phyloP scores from a whole-genome alignment of 2,329 filamentous ascomycete species.

The Podosphaera leucotricha region DNA sequence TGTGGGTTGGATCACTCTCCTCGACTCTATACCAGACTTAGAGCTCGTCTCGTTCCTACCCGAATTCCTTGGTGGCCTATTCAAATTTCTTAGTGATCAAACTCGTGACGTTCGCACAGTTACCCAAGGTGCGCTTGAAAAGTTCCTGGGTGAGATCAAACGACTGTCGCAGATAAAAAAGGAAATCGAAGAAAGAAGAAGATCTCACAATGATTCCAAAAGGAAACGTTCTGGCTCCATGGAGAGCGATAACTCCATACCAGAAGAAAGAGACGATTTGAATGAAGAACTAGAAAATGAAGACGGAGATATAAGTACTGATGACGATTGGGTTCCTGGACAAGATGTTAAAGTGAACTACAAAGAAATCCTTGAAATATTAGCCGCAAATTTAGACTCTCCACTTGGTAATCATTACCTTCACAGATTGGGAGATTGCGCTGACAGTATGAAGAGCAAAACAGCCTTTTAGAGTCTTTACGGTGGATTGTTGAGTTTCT shows the following conservation, averaged over 20 bases:
- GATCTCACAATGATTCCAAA: constrained; percentile 34
- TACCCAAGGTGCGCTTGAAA: constrained; percentile 70
- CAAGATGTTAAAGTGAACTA: constrained; percentile 94
- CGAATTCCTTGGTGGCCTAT: constrained; percentile 68
- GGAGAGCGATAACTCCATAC: constrained; percentile 32
- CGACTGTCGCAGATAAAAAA: constrained; percentile 84
- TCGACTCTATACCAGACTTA: constrained; percentile 90
- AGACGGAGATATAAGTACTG: constrained; percentile 37
- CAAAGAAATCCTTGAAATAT: constrained; percentile 70
- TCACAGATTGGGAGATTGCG: not conserved
- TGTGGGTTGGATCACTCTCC: constrained; percentile 81
- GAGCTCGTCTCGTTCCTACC: constrained; percentile 85
- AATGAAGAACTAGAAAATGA: constrained; percentile 31
- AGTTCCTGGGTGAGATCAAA: constrained; percentile 82
- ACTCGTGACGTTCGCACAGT: constrained; percentile 89
- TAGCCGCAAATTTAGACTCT: constrained; percentile 72
- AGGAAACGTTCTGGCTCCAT: constrained; percentile 45
- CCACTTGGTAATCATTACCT: constrained; percentile 34
- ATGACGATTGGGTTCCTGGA: constrained; percentile 91
- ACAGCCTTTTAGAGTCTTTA: constrained; percentile 72
- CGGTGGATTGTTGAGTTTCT: constrained; percentile 94
- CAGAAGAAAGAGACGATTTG: constrained; percentile 34
- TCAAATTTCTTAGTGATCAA: constrained; percentile 78
- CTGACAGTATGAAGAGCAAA: constrained; percentile 39
- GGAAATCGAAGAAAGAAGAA: constrained; percentile 69